Percentiles rank a stretch among this genome's conserved stretches.
Conservation (phyloP, 176 grass and related monocot species). For the Hsuehochloa calcarea region DNA sequence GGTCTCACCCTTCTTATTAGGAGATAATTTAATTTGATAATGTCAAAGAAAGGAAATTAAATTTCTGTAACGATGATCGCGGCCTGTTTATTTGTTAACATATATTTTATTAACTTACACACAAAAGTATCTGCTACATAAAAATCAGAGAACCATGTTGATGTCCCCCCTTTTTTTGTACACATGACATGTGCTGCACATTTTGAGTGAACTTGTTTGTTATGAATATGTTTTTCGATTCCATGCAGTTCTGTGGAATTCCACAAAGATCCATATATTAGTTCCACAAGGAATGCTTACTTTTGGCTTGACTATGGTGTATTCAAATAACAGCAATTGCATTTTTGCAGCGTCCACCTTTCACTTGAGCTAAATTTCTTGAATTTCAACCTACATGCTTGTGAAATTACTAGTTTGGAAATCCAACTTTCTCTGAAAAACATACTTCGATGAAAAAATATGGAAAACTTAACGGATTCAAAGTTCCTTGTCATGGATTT, state of each 20-base stretch:
- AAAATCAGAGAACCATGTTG: neutral
- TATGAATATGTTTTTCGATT: neutral
- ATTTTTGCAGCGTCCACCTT: neutral
- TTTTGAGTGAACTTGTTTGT: conserved; percentile 17
- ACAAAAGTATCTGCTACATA: neutral
- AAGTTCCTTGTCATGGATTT: neutral
- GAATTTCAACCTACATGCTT: neutral
- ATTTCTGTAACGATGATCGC: too few species aligned
- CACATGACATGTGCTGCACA: neutral
- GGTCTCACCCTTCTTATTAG: neutral
- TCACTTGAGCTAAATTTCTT: neutral
- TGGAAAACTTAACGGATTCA: neutral
- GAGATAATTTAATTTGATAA: neutral
- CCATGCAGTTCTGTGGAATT: neutral
- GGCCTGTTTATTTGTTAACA: neutral
- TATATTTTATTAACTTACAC: neutral
- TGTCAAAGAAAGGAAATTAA: neutral
- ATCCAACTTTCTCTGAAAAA: neutral
- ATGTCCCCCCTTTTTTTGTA: neutral
- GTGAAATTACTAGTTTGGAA: neutral
- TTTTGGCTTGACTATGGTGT: neutral
- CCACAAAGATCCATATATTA: neutral
- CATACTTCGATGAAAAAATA: neutral
- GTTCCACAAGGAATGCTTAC: neutral
- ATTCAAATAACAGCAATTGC: neutral